phyloP scores from a whole-genome alignment of 2,329 filamentous ascomycete genomes.

The Lasiodiplodia citricola region DNA sequence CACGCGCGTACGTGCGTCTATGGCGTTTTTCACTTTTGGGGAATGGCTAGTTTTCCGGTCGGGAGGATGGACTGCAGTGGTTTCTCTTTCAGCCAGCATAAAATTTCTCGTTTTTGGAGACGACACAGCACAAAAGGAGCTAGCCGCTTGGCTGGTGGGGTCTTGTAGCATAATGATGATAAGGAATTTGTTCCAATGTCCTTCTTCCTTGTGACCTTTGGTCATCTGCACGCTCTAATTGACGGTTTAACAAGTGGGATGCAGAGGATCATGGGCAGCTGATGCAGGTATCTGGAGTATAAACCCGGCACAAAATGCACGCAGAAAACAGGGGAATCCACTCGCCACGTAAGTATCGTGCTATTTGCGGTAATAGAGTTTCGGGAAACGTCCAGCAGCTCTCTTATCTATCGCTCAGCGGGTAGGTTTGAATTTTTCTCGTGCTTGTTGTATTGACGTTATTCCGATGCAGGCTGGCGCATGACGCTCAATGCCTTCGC shows the following conservation, averaged over 20 bases:
- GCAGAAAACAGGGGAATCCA: not conserved
- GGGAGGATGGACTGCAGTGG: not conserved
- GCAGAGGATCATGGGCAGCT: too few relatives aligned
- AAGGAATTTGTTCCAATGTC: not conserved
- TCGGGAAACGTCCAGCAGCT: too few relatives aligned
- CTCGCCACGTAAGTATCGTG: too few relatives aligned
- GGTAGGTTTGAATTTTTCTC: too few relatives aligned
- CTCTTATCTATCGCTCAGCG: too few relatives aligned
- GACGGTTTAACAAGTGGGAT: too few relatives aligned
- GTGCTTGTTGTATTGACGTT: not conserved
- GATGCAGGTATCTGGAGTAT: too few relatives aligned
- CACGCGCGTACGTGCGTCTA: not conserved
- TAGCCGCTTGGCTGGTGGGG: not conserved
- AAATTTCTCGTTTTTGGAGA: not conserved
- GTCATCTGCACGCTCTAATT: not conserved
- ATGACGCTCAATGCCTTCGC: not conserved
- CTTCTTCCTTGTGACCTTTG: too few relatives aligned
- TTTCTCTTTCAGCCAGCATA: not conserved
- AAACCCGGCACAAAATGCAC: too few relatives aligned
- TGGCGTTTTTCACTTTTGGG: not conserved
- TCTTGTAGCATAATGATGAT: slow-evolving; percentile 17
- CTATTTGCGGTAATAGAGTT: too few relatives aligned
- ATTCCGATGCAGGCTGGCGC: not conserved
- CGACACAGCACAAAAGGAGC: not conserved
- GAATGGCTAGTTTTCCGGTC: not conserved